phyloP scores from a whole-genome alignment of 805 yeast species.

The Ascoidea rubescens region DNA sequence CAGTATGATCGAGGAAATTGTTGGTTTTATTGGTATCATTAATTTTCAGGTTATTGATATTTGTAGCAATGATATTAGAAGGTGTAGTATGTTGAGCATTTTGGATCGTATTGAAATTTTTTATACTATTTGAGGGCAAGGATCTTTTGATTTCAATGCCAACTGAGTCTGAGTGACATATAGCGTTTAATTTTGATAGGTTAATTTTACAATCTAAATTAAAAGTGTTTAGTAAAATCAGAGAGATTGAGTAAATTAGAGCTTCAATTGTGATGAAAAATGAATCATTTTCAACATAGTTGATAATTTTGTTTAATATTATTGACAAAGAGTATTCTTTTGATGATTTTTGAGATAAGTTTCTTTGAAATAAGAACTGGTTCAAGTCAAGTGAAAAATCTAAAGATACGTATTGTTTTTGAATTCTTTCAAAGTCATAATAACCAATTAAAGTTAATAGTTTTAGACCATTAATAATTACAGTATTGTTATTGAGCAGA shows the following conservation, averaged over 20 bases:
- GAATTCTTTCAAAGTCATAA: conserved; percentile 76
- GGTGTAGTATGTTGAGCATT: conserved; percentile 5
- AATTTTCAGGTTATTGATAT: background rate
- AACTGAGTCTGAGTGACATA: conserved; percentile 76
- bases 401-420: conserved; percentile 59
- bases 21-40: background rate
- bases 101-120: background rate
- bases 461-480: conserved; percentile 12
- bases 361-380: conserved; percentile 12
- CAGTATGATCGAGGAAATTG: conserved; percentile 30
- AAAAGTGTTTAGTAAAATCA: conserved; percentile 29
- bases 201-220: conserved; percentile 30
- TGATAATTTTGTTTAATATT: conserved; percentile 30
- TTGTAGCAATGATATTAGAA: conserved; percentile 10
- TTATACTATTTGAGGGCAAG: background rate
- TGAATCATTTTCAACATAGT: conserved; percentile 52
- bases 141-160: conserved; percentile 61
- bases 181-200: conserved; percentile 81
- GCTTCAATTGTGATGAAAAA: conserved; percentile 92
- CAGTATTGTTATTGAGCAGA: conserved; percentile 4
- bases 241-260: conserved; percentile 56
- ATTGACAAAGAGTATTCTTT: conserved; percentile 20
- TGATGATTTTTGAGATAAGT: conserved; percentile 9
- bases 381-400: conserved; percentile 36
- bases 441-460: conserved; percentile 81